These are phyloP conservation scores for Aspergillus nidulans DNA, from an alignment of 495 filamentous ascomycete genomes.

Conservation along the genomic window DNA sequence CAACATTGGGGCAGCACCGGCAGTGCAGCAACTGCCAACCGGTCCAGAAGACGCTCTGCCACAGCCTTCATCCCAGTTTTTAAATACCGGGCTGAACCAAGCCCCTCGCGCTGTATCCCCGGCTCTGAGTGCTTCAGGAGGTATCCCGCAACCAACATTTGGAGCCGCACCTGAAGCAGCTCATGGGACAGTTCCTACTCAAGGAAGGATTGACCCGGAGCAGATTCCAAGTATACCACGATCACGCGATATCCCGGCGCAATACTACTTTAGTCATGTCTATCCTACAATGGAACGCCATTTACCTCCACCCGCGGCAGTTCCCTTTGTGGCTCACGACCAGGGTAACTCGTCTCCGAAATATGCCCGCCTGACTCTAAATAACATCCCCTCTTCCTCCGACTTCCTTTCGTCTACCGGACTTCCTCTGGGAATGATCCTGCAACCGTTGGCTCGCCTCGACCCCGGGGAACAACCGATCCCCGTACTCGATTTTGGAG, in stretches of 20 bases:
- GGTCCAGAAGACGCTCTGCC: conserved; percentile 51
- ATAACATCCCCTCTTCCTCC: conserved; percentile 78
- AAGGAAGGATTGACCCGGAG: conserved; percentile 81
- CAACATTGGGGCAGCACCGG: conserved; percentile 54
- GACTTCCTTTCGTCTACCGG: conserved; percentile 76
- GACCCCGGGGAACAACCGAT: conserved; percentile 83
- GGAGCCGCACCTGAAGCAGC: conserved; percentile 20
- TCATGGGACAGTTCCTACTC: conserved; percentile 50
- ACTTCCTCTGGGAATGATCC: conserved; percentile 78
- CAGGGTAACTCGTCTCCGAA: conserved; percentile 97
- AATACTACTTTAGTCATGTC: conserved; percentile 79
- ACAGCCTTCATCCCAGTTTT: conserved; percentile 58
- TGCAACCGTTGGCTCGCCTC: conserved; percentile 83
- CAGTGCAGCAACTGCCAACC: conserved; percentile 61
- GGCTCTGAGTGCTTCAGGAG: conserved; percentile 38
- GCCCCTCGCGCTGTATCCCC: conserved; percentile 48
- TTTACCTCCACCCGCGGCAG: conserved; percentile 80
- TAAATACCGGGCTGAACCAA: conserved; percentile 62
- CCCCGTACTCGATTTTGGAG: conserved; percentile 93
- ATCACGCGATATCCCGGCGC: conserved; percentile 73
- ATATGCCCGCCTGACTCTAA: conserved; percentile 84
- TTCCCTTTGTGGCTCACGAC: conserved; percentile 87
- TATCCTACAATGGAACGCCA: conserved; percentile 95
- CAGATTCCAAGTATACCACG: conserved; percentile 89
- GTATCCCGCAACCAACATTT: conserved; percentile 38